These are phyloP conservation scores for Neofusicoccum sp. DNA, from an alignment of 2,329 filamentous ascomycete genomes.

Conservation along the genomic window DNA sequence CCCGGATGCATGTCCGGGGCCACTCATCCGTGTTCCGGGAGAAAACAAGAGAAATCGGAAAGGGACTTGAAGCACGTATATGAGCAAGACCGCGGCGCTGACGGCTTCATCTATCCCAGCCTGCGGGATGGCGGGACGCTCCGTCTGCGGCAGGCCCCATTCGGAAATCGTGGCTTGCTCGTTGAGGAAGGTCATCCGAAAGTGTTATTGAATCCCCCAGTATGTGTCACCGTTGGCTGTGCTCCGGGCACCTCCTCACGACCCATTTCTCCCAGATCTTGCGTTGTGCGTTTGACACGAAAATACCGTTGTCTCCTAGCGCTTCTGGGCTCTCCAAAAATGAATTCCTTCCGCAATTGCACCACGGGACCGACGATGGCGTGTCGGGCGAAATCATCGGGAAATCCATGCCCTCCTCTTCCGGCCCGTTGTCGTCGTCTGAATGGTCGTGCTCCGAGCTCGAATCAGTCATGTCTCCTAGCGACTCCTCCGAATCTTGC, in stretches of 20 bases:
- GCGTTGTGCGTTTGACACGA: conserved; percentile 49
- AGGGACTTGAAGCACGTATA: not conserved
- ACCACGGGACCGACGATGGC: conserved; percentile 47
- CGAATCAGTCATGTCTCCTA: conserved; percentile 30
- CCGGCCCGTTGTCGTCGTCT: conserved; percentile 30
- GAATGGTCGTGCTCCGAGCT: conserved; percentile 34
- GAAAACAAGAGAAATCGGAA: not conserved
- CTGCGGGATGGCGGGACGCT: conserved; percentile 9
- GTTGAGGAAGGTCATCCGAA: conserved; percentile 11
- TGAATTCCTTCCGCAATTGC: conserved; percentile 39
- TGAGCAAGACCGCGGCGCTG: not conserved
- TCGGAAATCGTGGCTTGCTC: not conserved
- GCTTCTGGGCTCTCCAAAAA: conserved; percentile 44
- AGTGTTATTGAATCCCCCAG: not conserved
- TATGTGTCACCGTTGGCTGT: conserved; percentile 33
- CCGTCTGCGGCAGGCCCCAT: conserved; percentile 3
- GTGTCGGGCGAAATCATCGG: conserved; percentile 46
- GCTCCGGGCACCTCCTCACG: conserved; percentile 46
- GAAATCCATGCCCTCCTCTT: conserved; percentile 44
- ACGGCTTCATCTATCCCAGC: conserved; percentile 6
- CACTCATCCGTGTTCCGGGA: not conserved
- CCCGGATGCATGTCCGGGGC: not conserved
- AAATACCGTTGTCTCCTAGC: conserved; percentile 49
- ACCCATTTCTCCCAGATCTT: conserved; percentile 59
- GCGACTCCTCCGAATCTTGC: conserved; percentile 32